Evolutionary conservation across 306 rosid species (phyloP), one percentile per base, ranked within the genome.

Genomic region (Boehmeria nivea): DNA sequence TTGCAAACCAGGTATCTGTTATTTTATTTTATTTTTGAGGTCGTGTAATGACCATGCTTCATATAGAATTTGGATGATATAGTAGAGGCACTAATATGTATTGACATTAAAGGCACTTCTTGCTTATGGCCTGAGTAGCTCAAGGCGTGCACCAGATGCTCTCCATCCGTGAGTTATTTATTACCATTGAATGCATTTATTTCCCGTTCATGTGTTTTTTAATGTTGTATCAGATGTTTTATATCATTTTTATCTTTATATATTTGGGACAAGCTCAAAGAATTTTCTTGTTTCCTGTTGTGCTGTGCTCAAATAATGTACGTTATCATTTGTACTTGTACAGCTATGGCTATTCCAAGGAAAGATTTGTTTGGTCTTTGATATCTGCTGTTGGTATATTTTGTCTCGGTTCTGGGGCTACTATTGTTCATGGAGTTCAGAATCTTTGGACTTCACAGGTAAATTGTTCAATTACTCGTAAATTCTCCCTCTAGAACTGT

Each of bases 141-240:
- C 99, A 55, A 85, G 96, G 67, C 96, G 99, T 45, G 99, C 99
- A 48, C 99, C 99, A 10, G 99, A 93, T 75, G 96, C 96, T 60
- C 55, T 87, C 37, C 99, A 93, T 68, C 96, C 96, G 99, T 93
- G 69, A 87, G 99, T 81, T 25, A 33, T 59, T 61, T 47, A 51
- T 59, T 40, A 40, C 25, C 46, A 47, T 4, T 51, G 57, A 57
- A 66, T 26, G 36, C 9, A 31, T 31, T 4, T 31, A 31, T 31
- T 31, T 31, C 5, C 36, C 9, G 9, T 31, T 31, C 36, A 10
- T 1, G 36, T 6, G 2, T 18, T 31, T 31, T 7, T 49, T 49
- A 4, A 7, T 20, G 1, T 22, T 47, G 26, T 20, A 22, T 18
- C 21, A 6, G 24, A 45, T 17, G 10, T 40, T 5, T 40, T 20